These are phyloP conservation scores for Leishmania major DNA, from an alignment of 208 protist genomes.

Conservation along the genomic window DNA sequence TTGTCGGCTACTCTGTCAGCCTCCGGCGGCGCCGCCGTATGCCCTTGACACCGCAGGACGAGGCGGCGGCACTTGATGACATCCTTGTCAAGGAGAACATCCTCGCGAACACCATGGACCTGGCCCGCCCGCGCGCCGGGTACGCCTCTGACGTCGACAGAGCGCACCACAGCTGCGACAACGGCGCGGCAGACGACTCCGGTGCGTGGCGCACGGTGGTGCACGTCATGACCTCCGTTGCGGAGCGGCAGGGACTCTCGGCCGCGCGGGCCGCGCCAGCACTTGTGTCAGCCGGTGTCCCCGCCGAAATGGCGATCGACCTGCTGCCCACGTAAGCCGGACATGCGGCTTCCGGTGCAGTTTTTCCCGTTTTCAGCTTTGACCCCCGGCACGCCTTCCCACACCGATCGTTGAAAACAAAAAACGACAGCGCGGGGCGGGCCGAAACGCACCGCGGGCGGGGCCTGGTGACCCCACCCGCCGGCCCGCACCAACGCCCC, in stretches of 20 bases:
- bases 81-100: constrained; percentile 22
- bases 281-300: constrained; percentile 36
- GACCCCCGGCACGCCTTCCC: not conserved
- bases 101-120: constrained; percentile 38
- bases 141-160: not conserved
- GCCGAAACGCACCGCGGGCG: not conserved
- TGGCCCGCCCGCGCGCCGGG: constrained; percentile 19
- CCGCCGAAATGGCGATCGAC: constrained; percentile 36
- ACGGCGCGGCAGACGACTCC: constrained; percentile 5
- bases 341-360: not conserved
- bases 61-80: constrained; percentile 21
- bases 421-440: not conserved
- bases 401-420: not conserved
- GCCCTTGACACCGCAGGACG: constrained; percentile 8
- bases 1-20: constrained; percentile 32
- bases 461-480: not conserved
- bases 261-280: constrained; percentile 38
- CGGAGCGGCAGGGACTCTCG: constrained; percentile 24
- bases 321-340: constrained; percentile 27
- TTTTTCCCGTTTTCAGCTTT: not conserved
- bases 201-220: constrained; percentile 27
- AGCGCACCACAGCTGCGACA: not conserved
- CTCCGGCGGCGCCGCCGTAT: constrained; percentile 22
- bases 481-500: no score
- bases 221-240: constrained; percentile 24